A percentile compares a stretch with the other conserved stretches of the same genome.
phyloP scores from a whole-genome alignment of 2,329 filamentous ascomycete species.

The Didymella lethalis region DNA sequence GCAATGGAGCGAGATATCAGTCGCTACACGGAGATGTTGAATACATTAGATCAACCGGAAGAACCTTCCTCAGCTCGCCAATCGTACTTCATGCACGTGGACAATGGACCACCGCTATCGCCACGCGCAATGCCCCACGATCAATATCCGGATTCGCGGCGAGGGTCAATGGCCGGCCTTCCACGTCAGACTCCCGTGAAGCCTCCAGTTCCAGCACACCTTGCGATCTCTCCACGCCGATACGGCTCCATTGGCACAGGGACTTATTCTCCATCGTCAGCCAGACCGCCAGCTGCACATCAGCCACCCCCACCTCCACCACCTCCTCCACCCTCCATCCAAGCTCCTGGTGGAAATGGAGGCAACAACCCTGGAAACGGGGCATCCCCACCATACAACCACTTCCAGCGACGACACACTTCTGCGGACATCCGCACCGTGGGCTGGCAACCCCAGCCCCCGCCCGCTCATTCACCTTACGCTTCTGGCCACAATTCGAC shows the following conservation, averaged over 20 bases:
- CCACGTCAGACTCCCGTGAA: conserved; percentile 73
- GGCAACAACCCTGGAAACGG: conserved; percentile 55
- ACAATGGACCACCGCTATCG: conserved; percentile 76
- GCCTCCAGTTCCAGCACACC: conserved; percentile 80
- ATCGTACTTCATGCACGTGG: conserved; percentile 54
- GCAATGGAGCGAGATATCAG: conserved; percentile 69
- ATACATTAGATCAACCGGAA: conserved; percentile 65
- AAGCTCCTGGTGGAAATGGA: conserved; percentile 67
- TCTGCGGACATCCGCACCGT: conserved; percentile 87
- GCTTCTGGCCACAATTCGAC: conserved; percentile 67
- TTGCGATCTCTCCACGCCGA: conserved; percentile 78
- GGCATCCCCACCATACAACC: conserved; percentile 67
- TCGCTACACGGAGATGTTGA: conserved; percentile 66
- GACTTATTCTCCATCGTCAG: conserved; percentile 73
- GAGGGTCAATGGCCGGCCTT: conserved; percentile 66
- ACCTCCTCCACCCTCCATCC: conserved; percentile 68
- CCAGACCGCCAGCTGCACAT: conserved; percentile 74
- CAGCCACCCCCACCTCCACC: conserved; percentile 67
- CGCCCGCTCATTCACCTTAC: conserved; percentile 68
- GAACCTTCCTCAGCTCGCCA: conserved; percentile 69
- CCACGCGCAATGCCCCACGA: conserved; percentile 87
- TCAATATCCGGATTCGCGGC: conserved; percentile 68
- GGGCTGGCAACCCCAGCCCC: conserved; percentile 67
- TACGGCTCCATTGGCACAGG: conserved; percentile 86
- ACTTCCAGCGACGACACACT: conserved; percentile 83